Evolutionary conservation across 768 basidiomycete species (phyloP), one percentile per base, ranked within the genome.

Genomic region (Fibroporia radiculosa): DNA sequence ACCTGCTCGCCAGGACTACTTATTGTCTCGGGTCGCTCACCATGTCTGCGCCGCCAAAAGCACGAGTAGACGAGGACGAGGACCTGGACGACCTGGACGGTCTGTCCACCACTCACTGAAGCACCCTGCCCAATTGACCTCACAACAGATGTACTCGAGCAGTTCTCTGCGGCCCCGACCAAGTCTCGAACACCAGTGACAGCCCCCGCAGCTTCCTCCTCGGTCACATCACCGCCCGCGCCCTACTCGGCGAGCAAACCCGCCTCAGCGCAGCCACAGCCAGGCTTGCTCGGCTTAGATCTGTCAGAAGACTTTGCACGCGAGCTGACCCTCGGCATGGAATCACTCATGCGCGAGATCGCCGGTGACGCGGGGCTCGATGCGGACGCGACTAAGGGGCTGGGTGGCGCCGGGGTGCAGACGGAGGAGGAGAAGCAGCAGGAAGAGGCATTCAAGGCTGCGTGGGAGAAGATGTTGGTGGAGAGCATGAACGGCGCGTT

Each of bases 71-170:
- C 24, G 69, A 69, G n/a, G n/a, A n/a, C n/a, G 80, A 82, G 18
- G 79, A 85, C 59, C 57, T 83, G 16, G 82, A 85, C 55, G 82
- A 85, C 55, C 74, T 85, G 37, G 82, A 85, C 58, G 74, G 74
- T 74, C 35, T 32, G 66, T 31, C 34, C 31, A 36, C 22, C 32
- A 14, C 8, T 32, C n/a, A 27, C 37, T 24, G 26, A 12, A 13
- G 18, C 18, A 16, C 34, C 20, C 8, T 35, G 27, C 19, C 23
- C 37, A 29, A 37, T 37, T 13, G 45, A 58, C 49, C 57, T 50
- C 33, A 2, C 44, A 23, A 25, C 47, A 76, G 74, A 76, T 53
- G 69, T 77, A 39, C 64, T 77, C 26, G 69, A 73, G 49, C 66
- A 73, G 47, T 76, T 77, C 48, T 49, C 52, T 22, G 49, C 58